phyloP scores from a whole-genome alignment of 2,329 filamentous ascomycete genomes.

The Cladorrhinum sp. region DNA sequence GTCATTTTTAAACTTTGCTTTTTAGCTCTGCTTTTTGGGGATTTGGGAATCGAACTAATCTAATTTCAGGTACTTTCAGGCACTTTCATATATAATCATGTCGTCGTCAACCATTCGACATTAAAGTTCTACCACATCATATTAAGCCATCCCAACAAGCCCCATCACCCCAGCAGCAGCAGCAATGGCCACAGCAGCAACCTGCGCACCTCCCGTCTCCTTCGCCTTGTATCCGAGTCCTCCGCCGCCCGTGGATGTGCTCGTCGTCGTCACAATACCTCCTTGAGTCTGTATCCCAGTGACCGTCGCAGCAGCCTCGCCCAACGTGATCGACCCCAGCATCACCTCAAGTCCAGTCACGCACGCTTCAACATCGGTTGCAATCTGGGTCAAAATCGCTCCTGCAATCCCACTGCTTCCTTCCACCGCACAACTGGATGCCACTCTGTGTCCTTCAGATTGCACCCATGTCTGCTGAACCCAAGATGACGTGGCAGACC shows the following conservation, averaged over 20 bases:
- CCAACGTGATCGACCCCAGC: neutral
- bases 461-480: neutral
- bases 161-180: neutral
- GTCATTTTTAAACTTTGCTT: neutral
- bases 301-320: neutral
- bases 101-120: no score
- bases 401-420: neutral
- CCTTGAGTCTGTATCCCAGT: neutral
- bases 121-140: no score
- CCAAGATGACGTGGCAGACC: neutral
- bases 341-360: neutral
- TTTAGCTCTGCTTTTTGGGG: no score
- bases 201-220: neutral
- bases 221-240: no score
- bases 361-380: neutral
- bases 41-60: no score
- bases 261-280: neutral
- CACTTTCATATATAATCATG: no score
- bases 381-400: neutral
- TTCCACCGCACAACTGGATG: neutral
- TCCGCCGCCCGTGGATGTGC: neutral
- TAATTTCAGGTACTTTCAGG: neutral
- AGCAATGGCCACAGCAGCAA: neutral
- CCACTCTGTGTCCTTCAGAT: neutral
- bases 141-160: neutral